phyloP scores from a whole-genome alignment of 1,139 yeast genomes.

The Ogataea hybrid region DNA sequence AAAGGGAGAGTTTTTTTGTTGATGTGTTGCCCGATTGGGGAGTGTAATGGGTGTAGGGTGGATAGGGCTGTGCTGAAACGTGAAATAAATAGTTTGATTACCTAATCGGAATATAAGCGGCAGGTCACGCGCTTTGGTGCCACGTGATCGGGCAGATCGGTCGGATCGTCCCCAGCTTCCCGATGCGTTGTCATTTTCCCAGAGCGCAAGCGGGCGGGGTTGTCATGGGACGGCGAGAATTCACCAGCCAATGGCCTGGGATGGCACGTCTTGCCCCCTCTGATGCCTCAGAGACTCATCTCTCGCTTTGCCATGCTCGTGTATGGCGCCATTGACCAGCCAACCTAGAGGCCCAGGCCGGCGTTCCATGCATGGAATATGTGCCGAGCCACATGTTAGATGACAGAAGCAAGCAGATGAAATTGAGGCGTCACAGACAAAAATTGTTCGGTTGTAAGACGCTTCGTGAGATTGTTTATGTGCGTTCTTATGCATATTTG shows the following conservation, averaged over 20 bases:
- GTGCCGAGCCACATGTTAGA: constrained; percentile 4
- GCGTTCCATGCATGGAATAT: constrained; percentile 2
- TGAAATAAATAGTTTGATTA: no score
- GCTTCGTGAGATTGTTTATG: background rate
- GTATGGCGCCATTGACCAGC: no score
- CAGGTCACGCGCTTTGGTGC: background rate
- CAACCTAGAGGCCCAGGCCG: background rate
- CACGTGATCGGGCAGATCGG: constrained; percentile 3
- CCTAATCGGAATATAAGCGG: no score
- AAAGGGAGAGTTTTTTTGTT: constrained; percentile 8
- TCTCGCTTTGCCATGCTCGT: no score
- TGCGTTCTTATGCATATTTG: constrained; percentile 1
- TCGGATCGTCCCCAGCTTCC: background rate
- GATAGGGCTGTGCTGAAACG: background rate
- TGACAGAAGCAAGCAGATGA: background rate
- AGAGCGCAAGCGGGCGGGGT: background rate
- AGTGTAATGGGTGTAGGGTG: constrained; percentile 5
- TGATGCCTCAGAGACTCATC: no score
- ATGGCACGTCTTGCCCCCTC: no score
- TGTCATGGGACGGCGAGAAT: background rate
- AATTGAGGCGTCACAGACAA: background rate
- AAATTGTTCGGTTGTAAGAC: background rate
- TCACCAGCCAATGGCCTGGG: no score
- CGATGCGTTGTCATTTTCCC: no score
- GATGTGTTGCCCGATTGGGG: constrained; percentile 14